Evolutionary conservation across 371 early-diverging fungal genomes (phyloP), one percentile per base, ranked within the genome.

Genomic region (Actinomortierella ambigua): DNA sequence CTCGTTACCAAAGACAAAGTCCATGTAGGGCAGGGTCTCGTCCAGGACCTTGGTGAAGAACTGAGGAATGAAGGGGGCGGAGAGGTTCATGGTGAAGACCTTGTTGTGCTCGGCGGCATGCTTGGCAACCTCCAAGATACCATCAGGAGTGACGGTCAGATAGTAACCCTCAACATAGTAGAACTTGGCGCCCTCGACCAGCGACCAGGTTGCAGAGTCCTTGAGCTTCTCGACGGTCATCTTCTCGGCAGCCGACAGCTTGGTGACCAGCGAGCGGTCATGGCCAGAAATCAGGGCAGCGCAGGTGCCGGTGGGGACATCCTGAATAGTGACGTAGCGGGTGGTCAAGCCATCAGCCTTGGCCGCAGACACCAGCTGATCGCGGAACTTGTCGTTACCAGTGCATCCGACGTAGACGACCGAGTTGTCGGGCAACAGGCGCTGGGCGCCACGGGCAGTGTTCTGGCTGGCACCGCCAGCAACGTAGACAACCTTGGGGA

Each of bases 391-490:
- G 82, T 98, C 98, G 57, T 91, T 83, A 43, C 94, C 95, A 46
- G 95, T 93, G 59, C 91, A 90, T 24, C 98, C 98, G 69, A 95
- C 84, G 82, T 95, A 98, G 63, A 93, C 86, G 20, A 94, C 93
- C 20, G 90, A 86, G 62, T 90, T 89, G 65, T 89, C 75, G 43
- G 97, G 97, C 58, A 98, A 84, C 42, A 95, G 77, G 81, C 90
- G 93, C 85, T 90, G 93, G 48, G 92, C 92, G 66, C 91, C 95
- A 69, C 98, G 93, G 52, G 93, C 85, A 49, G 95, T 84, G 89
- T 98, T 98, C 79, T 98, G 97, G 43, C 93, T 89, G 50, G 98
- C 96, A 68, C 98, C 97, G 54, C 98, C 98, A 61, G 97, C 96
- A 77, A 95, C 92, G 78, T 92, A 95, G 66, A 82, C 84, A 55